A percentile compares a stretch with the other conserved stretches of the same genome.
Conservation (phyloP, 78 protist species). For the Planoprotostelium fungivorum region DNA sequence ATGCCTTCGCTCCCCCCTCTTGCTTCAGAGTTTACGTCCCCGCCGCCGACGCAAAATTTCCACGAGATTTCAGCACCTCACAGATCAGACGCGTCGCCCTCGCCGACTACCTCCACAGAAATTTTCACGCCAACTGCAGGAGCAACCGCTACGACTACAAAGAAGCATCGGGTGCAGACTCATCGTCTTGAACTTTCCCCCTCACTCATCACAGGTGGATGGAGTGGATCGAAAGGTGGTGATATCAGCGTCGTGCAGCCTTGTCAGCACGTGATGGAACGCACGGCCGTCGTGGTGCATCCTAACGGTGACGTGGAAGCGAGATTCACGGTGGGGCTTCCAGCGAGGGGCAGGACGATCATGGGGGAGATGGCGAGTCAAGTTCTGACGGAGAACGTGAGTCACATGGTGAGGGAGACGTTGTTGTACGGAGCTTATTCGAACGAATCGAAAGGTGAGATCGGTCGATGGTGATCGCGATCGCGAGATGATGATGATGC, state of each 20-base stretch:
- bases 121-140: neutral
- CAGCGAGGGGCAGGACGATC: conserved; percentile 35
- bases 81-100: neutral
- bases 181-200: neutral
- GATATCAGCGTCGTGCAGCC: conserved; percentile 35
- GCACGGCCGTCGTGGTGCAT: conserved; percentile 15
- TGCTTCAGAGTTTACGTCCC: neutral
- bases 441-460: conserved; percentile 7
- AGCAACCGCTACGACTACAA: neutral
- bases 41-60: neutral
- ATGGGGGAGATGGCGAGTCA: conserved; percentile 16
- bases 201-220: neutral
- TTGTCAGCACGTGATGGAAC: conserved; percentile 40
- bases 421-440: neutral
- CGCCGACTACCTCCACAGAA: neutral
- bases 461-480: too few relatives aligned
- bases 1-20: neutral
- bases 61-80: neutral
- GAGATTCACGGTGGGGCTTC: conserved; percentile 39
- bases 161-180: neutral
- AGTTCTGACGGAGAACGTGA: neutral
- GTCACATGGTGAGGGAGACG: neutral
- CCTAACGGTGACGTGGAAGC: conserved; percentile 18
- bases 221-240: conserved; percentile 20
- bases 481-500: too few relatives aligned